Conservation (phyloP, 176 grass and related monocot genomes). For the Avena insularis region DNA sequence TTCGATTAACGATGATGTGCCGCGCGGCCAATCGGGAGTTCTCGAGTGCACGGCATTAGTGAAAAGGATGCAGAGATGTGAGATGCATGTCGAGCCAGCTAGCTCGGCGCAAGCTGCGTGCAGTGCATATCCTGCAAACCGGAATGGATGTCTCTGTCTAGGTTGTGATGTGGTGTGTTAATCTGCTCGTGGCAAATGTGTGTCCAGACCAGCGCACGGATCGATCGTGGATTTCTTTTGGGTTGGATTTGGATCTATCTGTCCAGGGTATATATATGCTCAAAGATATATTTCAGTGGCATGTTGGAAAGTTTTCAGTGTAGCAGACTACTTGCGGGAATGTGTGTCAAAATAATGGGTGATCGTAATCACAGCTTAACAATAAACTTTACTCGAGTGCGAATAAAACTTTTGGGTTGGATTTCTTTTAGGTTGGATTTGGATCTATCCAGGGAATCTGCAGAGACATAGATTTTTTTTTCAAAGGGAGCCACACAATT, state of each 20-base stretch:
- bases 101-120: background rate
- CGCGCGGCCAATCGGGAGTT: background rate
- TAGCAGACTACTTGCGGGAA: too few relatives aligned
- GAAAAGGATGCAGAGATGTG: background rate
- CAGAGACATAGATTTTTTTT: too few relatives aligned
- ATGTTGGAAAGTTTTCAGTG: too few relatives aligned
- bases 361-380: too few relatives aligned
- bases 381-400: too few relatives aligned
- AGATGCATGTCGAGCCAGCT: background rate
- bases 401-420: too few relatives aligned
- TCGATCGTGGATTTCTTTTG: constrained; percentile 11
- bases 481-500: too few relatives aligned
- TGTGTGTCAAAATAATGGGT: too few relatives aligned
- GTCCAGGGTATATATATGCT: constrained; percentile 26
- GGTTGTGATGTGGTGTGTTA: background rate
- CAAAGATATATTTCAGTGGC: too few relatives aligned
- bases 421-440: too few relatives aligned
- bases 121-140: constrained; percentile 13
- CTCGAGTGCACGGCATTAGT: background rate
- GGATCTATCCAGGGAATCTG: too few relatives aligned
- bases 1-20: background rate
- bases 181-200: constrained; percentile 21
- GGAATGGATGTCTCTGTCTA: constrained; percentile 41
- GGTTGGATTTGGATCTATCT: constrained; percentile 15
- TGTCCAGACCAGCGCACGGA: background rate